phyloP scores from a whole-genome alignment of 768 basidiomycete genomes.

The Phaeolepiota aurea region DNA sequence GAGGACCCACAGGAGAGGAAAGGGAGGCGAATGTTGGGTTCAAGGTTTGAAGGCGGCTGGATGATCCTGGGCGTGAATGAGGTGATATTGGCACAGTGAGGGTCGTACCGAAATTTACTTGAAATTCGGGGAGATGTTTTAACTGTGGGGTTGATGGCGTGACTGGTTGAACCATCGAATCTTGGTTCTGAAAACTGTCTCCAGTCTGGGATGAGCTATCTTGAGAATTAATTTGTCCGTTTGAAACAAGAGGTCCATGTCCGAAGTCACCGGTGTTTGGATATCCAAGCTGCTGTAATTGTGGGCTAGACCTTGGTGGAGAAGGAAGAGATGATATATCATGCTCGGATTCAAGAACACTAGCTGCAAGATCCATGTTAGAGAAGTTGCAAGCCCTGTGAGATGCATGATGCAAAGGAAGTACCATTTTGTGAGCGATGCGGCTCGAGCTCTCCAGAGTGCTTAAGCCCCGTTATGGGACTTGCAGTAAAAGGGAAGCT shows the following conservation, averaged over 20 bases:
- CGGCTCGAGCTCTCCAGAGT: no score
- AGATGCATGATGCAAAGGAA: no score
- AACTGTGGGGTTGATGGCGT: no score
- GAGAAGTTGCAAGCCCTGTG: no score
- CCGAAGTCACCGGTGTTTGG: no score
- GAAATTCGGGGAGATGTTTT: neutral
- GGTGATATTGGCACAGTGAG: neutral
- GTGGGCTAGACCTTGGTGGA: constrained; percentile 23
- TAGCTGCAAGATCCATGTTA: neutral
- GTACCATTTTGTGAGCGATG: no score
- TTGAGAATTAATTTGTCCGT: no score
- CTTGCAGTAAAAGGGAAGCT: constrained; percentile 18
- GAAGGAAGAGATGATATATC: constrained; percentile 20
- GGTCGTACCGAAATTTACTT: neutral
- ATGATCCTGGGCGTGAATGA: neutral
- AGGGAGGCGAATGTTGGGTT: constrained; percentile 15
- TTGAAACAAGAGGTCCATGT: no score
- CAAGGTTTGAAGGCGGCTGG: neutral
- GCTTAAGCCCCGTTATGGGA: no score
- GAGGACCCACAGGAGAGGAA: constrained; percentile 12
- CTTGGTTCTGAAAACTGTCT: neutral
- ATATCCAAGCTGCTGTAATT: no score
- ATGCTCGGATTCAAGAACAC: neutral
- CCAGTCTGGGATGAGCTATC: no score
- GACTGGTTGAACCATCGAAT: neutral